Base-by-base conservation (phyloP, 345 rosid genomes). In the Euphorbia lathyris region DNA sequence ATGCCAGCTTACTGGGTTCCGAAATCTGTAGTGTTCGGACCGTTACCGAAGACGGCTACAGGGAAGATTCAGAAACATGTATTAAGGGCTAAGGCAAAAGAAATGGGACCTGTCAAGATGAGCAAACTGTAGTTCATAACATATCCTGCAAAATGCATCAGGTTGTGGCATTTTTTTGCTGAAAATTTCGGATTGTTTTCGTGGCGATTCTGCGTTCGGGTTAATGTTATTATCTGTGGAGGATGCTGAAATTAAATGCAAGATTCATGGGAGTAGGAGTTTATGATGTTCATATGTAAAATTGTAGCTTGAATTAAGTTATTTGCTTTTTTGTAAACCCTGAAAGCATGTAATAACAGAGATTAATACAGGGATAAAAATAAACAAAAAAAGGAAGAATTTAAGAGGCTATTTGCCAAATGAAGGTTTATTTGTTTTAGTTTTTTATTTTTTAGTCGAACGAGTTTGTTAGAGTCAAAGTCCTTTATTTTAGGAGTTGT, bases 1-100 rank as follows among this genome's bases (percentile, higher is more conserved):
- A 79, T 90, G 83, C 96, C 96, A n/a, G 84, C 86, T 58, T 95
- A 83, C 70, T 88, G 98, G 90, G 98, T 90, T 20, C 98, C 97
- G 0, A 92, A 77, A 73, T 92, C 99, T 0, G 88, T 92, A 9
- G 71, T 92, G 32, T 90, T 96, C 66, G 97, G 97, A 36, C 82
- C 90, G 0, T 74, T 95, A 81, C 98, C 98, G 1, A 95, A 90
- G 82, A 90, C 97, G 0, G 98, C 99, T 8, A 90, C 96, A 3
- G 99, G 98, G 26, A 92, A 90, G 85, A 89, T 90, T 74, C 99
- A 86, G 86, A 95, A 95, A 75, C 93, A 90, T 77, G 42, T 90
- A 34, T 79, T 92, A 53, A 79, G 98, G 74, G 74, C 88, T 11
- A 87, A 83, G 80, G 97, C 91, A 3, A 90, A 83, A 75, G 93